phyloP scores from a whole-genome alignment of 2,329 filamentous ascomycete species.

The Ophiocordyceps sinensis region DNA sequence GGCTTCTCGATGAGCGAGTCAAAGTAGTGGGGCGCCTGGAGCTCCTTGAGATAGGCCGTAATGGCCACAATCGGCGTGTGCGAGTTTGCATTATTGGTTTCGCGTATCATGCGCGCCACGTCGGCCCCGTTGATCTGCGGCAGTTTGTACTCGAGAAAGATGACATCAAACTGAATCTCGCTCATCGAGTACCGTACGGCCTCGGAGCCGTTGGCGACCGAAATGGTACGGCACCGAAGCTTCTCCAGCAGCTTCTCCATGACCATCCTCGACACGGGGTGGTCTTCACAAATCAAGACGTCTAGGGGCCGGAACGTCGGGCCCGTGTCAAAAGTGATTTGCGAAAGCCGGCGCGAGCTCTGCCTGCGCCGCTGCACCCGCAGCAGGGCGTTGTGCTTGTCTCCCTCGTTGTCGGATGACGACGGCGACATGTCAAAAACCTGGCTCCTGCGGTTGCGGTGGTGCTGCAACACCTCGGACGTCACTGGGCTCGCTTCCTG shows the following conservation, averaged over 20 bases:
- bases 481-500: conserved; percentile 73
- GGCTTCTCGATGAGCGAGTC: conserved; percentile 94
- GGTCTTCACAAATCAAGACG: conserved; percentile 92
- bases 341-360: conserved; percentile 84
- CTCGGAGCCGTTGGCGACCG: conserved; percentile 78
- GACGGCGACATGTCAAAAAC: conserved; percentile 95
- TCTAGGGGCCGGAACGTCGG: conserved; percentile 84
- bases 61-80: conserved; percentile 93
- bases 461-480: conserved; percentile 55
- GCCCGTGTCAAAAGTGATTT: conserved; percentile 71
- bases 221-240: conserved; percentile 84
- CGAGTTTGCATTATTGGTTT: conserved; percentile 89
- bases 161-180: conserved; percentile 96
- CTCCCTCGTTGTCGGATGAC: conserved; percentile 92
- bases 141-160: conserved; percentile 94
- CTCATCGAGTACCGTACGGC: conserved; percentile 89
- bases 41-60: conserved; percentile 93
- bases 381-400: conserved; percentile 76
- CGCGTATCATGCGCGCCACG: conserved; percentile 92
- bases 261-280: conserved; percentile 92
- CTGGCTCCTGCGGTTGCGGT: conserved; percentile 85
- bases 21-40: conserved; percentile 90
- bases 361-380: conserved; percentile 90
- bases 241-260: conserved; percentile 98
- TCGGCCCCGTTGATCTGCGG: conserved; percentile 92